Percentiles rank a stretch among this genome's conserved stretches.
These are phyloP conservation scores for Gracilaria vermiculophylla DNA, from an alignment of 23 red algal genomes.

Conservation along the genomic window DNA sequence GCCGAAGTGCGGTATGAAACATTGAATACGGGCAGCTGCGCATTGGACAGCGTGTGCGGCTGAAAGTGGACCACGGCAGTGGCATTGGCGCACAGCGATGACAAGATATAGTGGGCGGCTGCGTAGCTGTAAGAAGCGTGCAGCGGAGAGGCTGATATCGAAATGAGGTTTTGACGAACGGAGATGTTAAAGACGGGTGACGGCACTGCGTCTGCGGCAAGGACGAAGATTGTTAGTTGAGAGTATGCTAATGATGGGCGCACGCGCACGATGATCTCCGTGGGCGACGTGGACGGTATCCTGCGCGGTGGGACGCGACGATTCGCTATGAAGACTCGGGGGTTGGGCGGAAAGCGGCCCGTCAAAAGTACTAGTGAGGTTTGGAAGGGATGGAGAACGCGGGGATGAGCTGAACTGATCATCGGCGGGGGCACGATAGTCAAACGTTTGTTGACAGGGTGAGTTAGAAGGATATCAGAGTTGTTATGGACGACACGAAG, in stretches of 20 bases:
- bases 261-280: slow-evolving; percentile 12
- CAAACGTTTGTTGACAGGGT: not conserved
- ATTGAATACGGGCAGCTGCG: not conserved
- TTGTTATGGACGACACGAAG: not conserved
- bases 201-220: not conserved
- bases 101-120: not conserved
- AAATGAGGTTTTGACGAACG: not conserved
- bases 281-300: not conserved
- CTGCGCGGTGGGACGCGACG: not conserved
- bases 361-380: not conserved
- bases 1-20: not conserved
- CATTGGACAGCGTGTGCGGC: not conserved
- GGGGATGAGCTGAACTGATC: not conserved
- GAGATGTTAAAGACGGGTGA: not conserved
- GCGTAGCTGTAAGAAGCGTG: not conserved
- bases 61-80: slow-evolving; percentile 14
- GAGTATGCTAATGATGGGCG: not conserved
- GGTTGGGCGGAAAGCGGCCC: slow-evolving; percentile 3
- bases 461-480: not conserved
- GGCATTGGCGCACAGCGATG: not conserved
- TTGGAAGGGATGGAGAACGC: not conserved
- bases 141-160: not conserved
- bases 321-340: not conserved
- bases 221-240: not conserved
- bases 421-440: not conserved